Percentiles rank a stretch among this genome's conserved stretches.
phyloP scores from a whole-genome alignment of 2,329 filamentous ascomycete genomes.

The Fusarium virguliforme region DNA sequence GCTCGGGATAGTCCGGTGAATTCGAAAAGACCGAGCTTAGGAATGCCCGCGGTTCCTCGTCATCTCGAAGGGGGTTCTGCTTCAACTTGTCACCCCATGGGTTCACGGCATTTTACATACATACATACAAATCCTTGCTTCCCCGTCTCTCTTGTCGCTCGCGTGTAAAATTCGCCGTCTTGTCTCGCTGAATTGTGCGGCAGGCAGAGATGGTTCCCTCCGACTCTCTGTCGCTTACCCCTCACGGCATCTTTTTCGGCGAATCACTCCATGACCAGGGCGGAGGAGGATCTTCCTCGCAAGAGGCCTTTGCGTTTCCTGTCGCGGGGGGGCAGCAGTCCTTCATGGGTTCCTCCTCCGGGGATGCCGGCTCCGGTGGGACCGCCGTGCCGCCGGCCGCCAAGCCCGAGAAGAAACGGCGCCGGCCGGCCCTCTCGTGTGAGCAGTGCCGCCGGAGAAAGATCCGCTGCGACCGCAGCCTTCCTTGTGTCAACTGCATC shows the following conservation, averaged over 20 bases:
- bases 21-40: not conserved
- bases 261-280: conserved; percentile 25
- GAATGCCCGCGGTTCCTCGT: not conserved
- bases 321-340: not conserved
- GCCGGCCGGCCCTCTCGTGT: conserved; percentile 66
- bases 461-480: conserved; percentile 72
- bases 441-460: conserved; percentile 73
- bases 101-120: conserved; percentile 7
- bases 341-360: not conserved
- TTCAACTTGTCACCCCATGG: not conserved
- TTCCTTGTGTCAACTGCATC: conserved; percentile 73
- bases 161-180: conserved; percentile 6
- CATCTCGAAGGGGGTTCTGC: conserved; percentile 6
- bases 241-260: conserved; percentile 40
- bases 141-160: not conserved
- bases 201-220: not conserved
- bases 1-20: conserved; percentile 5
- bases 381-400: conserved; percentile 23
- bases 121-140: not conserved
- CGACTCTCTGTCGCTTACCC: conserved; percentile 16
- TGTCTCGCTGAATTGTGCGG: conserved; percentile 4
- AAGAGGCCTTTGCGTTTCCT: conserved; percentile 4
- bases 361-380: conserved; percentile 16
- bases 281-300: not conserved
- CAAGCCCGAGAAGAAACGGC: conserved; percentile 57